These are phyloP conservation scores for Cystoderma amianthinum DNA, from an alignment of 768 basidiomycete species.

Conservation along the genomic window DNA sequence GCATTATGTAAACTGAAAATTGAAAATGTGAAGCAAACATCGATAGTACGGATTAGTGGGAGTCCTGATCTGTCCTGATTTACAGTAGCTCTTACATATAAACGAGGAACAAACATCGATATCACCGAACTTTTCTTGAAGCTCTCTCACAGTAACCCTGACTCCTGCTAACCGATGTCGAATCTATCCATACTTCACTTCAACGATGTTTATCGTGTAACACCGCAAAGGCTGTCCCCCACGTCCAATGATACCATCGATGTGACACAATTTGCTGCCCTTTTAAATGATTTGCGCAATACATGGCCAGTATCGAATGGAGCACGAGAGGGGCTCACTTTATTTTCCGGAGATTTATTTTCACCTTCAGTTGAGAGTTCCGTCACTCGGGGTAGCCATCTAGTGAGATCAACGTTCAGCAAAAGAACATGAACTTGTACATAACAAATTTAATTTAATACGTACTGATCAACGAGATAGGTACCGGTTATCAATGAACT, in stretches of 20 bases:
- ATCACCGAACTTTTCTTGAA: no score
- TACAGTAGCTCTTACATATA: no score
- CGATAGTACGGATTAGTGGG: no score
- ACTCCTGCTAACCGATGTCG: conserved; percentile 8
- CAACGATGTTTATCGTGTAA: conserved; percentile 82
- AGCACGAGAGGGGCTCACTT: conserved; percentile 60
- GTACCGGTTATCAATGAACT: conserved; percentile 83
- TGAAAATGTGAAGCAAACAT: no score
- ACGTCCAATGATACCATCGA: conserved; percentile 62
- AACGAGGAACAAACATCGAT: no score
- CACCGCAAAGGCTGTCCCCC: conserved; percentile 59
- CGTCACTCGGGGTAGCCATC: conserved; percentile 86
- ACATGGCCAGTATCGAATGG: conserved; percentile 47
- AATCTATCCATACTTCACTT: conserved; percentile 52
- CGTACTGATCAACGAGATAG: conserved; percentile 23
- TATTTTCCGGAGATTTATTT: conserved; percentile 90
- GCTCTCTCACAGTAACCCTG: background rate
- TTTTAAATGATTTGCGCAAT: conserved; percentile 56
- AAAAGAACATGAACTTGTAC: background rate
- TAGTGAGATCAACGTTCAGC: conserved; percentile 67
- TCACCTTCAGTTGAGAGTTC: conserved; percentile 83
- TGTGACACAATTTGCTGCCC: conserved; percentile 78
- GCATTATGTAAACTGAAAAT: no score
- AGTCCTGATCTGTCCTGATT: no score
- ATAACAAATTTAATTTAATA: background rate